These are phyloP conservation scores for Brettanomyces nanus DNA, from an alignment of 805 yeast species.

Conservation along the genomic window DNA sequence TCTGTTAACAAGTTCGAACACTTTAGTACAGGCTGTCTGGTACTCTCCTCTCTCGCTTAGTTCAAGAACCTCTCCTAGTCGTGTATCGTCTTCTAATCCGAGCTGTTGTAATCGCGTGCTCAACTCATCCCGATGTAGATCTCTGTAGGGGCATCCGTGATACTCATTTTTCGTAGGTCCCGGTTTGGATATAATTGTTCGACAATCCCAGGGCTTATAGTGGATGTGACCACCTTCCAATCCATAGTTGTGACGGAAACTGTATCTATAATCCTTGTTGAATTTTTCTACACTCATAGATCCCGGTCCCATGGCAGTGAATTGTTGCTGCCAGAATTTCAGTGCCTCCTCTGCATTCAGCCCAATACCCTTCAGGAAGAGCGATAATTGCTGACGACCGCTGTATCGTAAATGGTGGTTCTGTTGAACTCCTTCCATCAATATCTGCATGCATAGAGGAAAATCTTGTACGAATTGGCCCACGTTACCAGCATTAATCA, in stretches of 20 bases:
- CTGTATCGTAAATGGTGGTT: conserved; percentile 71
- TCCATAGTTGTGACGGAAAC: conserved; percentile 84
- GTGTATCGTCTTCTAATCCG: conserved; percentile 53
- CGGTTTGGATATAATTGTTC: conserved; percentile 63
- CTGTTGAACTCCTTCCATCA: conserved; percentile 52
- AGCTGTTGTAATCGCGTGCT: conserved; percentile 45
- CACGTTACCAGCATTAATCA: conserved; percentile 56
- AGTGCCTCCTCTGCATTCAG: conserved; percentile 80
- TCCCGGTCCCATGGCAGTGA: conserved; percentile 38
- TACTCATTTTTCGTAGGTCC: conserved; percentile 58
- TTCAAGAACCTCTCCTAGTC: conserved; percentile 51
- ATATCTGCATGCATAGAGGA: conserved; percentile 63
- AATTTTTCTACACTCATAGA: conserved; percentile 64
- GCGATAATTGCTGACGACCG: conserved; percentile 79
- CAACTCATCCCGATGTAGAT: conserved; percentile 58
- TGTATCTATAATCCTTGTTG: conserved; percentile 82
- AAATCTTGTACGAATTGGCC: conserved; percentile 51
- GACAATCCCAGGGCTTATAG: conserved; percentile 82
- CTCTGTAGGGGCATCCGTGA: conserved; percentile 94
- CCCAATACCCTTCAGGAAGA: conserved; percentile 87
- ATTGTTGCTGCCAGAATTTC: conserved; percentile 73
- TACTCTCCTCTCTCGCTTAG: conserved; percentile 62
- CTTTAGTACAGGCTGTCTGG: conserved; percentile 84
- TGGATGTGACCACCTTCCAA: conserved; percentile 83
- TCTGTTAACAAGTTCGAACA: conserved; percentile 65